Percentiles rank a stretch among this genome's conserved stretches.
Conservation (phyloP, 306 rosid species). For the Ormosia emarginata region DNA sequence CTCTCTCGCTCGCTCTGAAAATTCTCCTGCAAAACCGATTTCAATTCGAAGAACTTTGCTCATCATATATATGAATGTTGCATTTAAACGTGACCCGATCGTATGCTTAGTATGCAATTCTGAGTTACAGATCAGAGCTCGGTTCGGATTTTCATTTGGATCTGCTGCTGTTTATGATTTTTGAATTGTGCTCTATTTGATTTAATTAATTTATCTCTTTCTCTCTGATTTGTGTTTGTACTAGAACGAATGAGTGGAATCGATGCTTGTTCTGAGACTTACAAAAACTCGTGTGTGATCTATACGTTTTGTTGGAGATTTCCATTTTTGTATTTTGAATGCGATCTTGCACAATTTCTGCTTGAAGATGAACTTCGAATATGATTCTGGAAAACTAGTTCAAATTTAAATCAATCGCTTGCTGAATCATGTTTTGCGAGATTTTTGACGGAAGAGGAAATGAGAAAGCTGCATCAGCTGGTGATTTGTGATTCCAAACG, state of each 20-base stretch:
- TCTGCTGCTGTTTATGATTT: neutral
- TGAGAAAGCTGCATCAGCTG: neutral
- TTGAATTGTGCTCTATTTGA: neutral
- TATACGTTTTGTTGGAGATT: neutral
- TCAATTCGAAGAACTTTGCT: neutral
- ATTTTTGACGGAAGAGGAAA: neutral
- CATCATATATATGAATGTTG: neutral
- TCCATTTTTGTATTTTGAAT: neutral
- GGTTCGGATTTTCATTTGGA: slow-evolving; percentile 15
- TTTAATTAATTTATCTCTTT: neutral
- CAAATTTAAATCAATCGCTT: neutral
- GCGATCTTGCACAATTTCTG: neutral
- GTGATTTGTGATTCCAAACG: neutral
- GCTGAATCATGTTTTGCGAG: neutral
- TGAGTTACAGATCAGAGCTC: neutral
- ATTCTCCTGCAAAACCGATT: slow-evolving; percentile 5
- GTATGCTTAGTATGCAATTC: neutral
- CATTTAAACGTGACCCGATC: slow-evolving; percentile 2
- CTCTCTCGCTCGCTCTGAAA: slow-evolving; percentile 1
- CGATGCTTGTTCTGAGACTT: neutral
- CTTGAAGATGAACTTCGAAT: neutral
- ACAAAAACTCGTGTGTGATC: neutral
- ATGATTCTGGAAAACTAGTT: neutral
- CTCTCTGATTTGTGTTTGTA: neutral
- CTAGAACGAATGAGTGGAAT: neutral